Conservation (phyloP, 768 basidiomycete species). For the Trametes gibbosa region DNA sequence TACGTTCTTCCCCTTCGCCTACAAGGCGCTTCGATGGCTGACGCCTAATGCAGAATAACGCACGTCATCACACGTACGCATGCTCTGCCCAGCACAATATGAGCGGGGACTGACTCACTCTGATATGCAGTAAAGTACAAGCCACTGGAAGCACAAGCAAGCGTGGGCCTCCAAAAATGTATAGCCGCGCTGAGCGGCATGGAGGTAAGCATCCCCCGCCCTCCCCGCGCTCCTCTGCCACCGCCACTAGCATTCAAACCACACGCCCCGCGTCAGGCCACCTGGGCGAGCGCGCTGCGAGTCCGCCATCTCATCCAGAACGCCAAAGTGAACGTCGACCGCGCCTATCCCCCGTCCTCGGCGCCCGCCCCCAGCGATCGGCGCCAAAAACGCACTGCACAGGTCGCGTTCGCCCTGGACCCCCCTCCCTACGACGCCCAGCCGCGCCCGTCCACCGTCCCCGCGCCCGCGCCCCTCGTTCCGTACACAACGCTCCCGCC, state of each 20-base stretch:
- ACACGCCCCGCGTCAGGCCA: constrained; percentile 37
- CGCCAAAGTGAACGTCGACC: constrained; percentile 55
- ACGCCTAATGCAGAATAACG: constrained; percentile 57
- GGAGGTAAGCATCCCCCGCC: constrained; percentile 51
- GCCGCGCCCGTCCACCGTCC: neutral
- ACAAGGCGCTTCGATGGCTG: neutral
- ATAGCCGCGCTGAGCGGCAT: constrained; percentile 63
- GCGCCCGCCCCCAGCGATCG: neutral
- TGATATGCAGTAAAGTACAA: constrained; percentile 57
- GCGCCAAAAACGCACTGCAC: constrained; percentile 11
- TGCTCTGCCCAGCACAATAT: constrained; percentile 16
- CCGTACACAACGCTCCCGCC: too few relatives aligned
- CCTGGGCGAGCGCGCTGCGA: constrained; percentile 71
- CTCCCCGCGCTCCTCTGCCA: neutral
- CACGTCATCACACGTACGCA: constrained; percentile 63
- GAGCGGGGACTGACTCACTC: neutral
- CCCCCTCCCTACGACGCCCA: neutral
- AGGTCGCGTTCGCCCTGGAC: constrained; percentile 15
- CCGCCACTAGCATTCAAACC: neutral
- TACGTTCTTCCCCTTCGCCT: constrained; percentile 37
- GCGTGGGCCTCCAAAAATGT: constrained; percentile 61
- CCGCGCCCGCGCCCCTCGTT: too few relatives aligned
- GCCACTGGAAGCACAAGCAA: constrained; percentile 69
- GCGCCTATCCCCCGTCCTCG: neutral
- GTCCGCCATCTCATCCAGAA: constrained; percentile 68